Evolutionary conservation across 1,284 basidiomycete genomes (phyloP), one percentile per base, ranked within the genome.

Genomic region (Ganoderma boninense): DNA sequence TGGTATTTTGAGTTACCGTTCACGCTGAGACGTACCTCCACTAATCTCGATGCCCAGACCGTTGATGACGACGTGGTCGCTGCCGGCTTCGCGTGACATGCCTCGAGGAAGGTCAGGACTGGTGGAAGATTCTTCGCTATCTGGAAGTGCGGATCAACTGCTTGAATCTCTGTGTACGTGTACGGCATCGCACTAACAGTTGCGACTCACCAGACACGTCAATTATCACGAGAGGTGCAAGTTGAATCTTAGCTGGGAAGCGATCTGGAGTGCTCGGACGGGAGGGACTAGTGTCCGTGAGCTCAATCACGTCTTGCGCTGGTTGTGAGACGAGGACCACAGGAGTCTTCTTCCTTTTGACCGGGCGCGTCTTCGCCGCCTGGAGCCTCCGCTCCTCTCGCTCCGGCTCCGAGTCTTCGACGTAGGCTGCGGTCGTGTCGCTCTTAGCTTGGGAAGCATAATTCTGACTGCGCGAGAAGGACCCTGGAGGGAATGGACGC

Each of bases 371-470:
- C 60, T 73, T 64, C 59, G 74, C 76, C 65, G 71, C 64, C 65
- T 77, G 75, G 44, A 71, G 78, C 60, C 87, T 83, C n/a, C 80
- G 74, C 64, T 84, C 80, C 71, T 87, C 86, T 68, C 90, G 83
- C 77, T 92, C 91, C 29, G 90, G 90, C 78, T 92, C 91, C 0
- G 91, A 92, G 79, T 93, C 91, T 44, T 88, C 87, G 2, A 92
- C 84, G 42, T 87, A 72, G 65, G 88, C 87, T 23, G 61, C 64
- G 20, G 69, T 67, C 2, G 77, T 76, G n/a, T 74, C 63, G 63
- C 62, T 69, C 13, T 29, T 66, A 2, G 40, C 46, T 38, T 72
- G 73, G 0, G 71, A 74, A n/a, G 49, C 56, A 14, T 61, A 14
- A 26, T 54, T 75, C 69, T 70, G 70, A 69, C 72, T 70, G n/a